Evolutionary conservation across 257 asterid species (phyloP).

Genomic region (Ilex aquifolium): DNA sequence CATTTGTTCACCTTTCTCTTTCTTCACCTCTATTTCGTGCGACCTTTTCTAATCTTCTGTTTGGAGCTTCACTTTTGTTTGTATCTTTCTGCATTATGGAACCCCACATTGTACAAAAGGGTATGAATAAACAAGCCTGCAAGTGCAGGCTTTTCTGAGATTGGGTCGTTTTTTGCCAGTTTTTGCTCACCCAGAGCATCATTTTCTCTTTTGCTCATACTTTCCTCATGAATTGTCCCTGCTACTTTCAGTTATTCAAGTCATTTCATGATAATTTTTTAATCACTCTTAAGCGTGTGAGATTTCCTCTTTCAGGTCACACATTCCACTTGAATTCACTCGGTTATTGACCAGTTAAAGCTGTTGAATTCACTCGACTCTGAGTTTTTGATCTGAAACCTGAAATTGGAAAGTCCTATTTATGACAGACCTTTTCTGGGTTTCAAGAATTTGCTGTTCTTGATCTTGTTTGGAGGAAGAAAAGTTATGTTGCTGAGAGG

Average conservation of each 20-base stretch:
- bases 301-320: constrained; percentile 31
- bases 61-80: constrained; percentile 11
- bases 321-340: neutral
- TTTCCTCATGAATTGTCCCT: constrained; percentile 27
- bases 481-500: constrained; percentile 13
- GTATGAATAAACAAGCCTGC: constrained; percentile 7
- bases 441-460: neutral
- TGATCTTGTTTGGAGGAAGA: constrained; percentile 2
- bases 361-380: constrained; percentile 2
- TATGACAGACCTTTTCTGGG: neutral
- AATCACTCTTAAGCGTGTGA: constrained; percentile 2
- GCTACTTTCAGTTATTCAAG: too few relatives aligned
- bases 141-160: constrained; percentile 43
- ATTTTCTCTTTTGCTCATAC: constrained; percentile 26
- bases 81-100: constrained; percentile 9
- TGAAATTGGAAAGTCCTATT: neutral
- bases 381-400: too few relatives aligned
- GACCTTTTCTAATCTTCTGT: constrained; percentile 11
- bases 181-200: constrained; percentile 13
- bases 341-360: constrained; percentile 16
- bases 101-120: constrained; percentile 12
- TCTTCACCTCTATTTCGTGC: constrained; percentile 12
- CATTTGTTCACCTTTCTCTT: constrained; percentile 1
- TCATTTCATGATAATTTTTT: neutral
- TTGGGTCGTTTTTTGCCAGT: constrained; percentile 27